Evolutionary conservation across 371 early-diverging fungal species (phyloP), one percentile per base, ranked within the genome.

Genomic region (Mucor ambiguus): DNA sequence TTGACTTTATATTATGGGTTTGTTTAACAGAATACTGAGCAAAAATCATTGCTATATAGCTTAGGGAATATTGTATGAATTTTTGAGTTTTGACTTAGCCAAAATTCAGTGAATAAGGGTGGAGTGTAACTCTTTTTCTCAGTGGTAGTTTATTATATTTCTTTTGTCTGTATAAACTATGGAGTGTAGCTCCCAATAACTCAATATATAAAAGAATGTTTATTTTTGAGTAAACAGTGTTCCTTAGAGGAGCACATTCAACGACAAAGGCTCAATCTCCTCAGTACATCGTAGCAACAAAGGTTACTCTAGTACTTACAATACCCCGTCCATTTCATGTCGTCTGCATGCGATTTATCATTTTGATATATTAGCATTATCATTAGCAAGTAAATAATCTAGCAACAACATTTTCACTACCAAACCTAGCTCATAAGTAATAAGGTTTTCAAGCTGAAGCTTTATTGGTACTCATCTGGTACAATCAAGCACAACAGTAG

Each of bases 181-280:
- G n/a, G n/a, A n/a, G n/a, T n/a, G n/a, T n/a, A n/a, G n/a, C n/a
- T n/a, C n/a, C n/a, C n/a, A n/a, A n/a, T n/a, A n/a, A n/a, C n/a
- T n/a, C n/a, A n/a, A n/a, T n/a, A n/a, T n/a, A n/a, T n/a, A n/a
- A n/a, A n/a, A n/a, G n/a, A n/a, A n/a, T n/a, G n/a, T n/a, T n/a
- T n/a, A n/a, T n/a, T n/a, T n/a, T n/a, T n/a, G n/a, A n/a, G n/a
- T 20, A 28, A 22, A 48, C 22, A 22, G 49, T 49, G 49, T 61
- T 61, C 33, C 52, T 20, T 18, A 14, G 41, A 64, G 64, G 60
- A 64, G 60, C 56, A 64, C 64, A 64, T 69, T 64, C 54, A 54
- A 60, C 60, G 64, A 64, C 64, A 69, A 60, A 56, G 69, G 69
- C 60, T 69, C 61, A 69, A 64, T 60, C 69, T 69, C 64, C n/a